Conservation (phyloP, 2,329 filamentous ascomycete genomes). For the Colletotrichum sp. region DNA sequence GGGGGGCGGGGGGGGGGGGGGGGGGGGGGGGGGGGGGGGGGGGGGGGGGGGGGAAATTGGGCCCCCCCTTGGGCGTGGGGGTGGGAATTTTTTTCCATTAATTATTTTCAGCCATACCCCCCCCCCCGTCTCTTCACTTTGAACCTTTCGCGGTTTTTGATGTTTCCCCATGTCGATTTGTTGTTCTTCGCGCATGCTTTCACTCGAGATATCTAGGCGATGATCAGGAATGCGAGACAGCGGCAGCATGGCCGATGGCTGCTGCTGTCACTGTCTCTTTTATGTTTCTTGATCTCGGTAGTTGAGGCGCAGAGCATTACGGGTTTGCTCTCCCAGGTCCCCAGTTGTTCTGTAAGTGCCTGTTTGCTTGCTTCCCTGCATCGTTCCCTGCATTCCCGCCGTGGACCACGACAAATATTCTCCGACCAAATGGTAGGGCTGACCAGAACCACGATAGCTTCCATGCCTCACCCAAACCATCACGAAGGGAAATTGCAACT, state of each 20-base stretch:
- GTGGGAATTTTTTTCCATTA: too few relatives aligned
- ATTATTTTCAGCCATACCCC: not conserved
- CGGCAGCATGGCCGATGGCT: not conserved
- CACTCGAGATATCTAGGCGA: slow-evolving; percentile 6
- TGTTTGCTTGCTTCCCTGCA: not conserved
- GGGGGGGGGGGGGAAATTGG: too few relatives aligned
- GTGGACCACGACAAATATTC: not conserved
- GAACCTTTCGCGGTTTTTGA: not conserved
- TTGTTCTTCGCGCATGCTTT: not conserved
- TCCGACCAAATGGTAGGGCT: not conserved
- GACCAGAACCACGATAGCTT: slow-evolving; percentile 6
- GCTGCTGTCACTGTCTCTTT: not conserved
- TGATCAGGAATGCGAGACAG: not conserved
- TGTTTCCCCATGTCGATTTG: not conserved
- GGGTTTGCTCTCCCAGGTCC: not conserved
- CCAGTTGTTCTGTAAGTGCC: slow-evolving; percentile 12
- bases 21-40: too few relatives aligned
- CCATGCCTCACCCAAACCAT: slow-evolving; percentile 9
- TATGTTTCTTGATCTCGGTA: not conserved
- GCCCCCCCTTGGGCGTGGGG: too few relatives aligned
- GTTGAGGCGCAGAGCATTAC: slow-evolving; percentile 7
- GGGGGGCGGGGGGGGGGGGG: too few relatives aligned
- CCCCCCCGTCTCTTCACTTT: not conserved
- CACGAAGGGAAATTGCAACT: slow-evolving; percentile 13
- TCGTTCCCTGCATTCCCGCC: not conserved